These are phyloP conservation scores for Solanum corneliomulleri DNA, from an alignment of 257 asterid genomes.

Conservation along the genomic window DNA sequence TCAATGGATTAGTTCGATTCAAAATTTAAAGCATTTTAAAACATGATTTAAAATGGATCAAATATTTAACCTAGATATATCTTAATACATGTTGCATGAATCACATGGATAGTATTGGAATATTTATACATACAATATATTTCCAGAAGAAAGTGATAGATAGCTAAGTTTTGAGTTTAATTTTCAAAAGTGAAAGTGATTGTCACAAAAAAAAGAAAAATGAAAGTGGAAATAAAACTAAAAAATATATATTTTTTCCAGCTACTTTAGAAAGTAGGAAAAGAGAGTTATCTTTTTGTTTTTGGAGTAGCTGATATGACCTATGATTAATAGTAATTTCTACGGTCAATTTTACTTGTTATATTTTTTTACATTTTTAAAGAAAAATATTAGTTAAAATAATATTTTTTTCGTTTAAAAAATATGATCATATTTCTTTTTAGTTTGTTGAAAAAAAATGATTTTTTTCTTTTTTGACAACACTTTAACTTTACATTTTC, in stretches of 20 bases:
- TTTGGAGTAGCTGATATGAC: not conserved
- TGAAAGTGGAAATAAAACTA: not conserved
- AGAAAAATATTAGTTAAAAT: not conserved
- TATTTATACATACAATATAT: not conserved
- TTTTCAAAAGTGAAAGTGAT: not conserved
- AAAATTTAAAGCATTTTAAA: too few relatives aligned
- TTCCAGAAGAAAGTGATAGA: not conserved
- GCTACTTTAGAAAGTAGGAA: slow-evolving; percentile 1
- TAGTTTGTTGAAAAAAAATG: too few relatives aligned
- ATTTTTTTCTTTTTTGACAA: too few relatives aligned
- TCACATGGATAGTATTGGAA: not conserved
- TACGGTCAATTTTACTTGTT: not conserved
- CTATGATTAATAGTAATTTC: not conserved
- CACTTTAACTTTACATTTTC: too few relatives aligned
- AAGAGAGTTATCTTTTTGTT: slow-evolving; percentile 5
- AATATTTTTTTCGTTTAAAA: too few relatives aligned
- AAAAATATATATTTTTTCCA: not conserved
- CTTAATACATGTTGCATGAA: not conserved
- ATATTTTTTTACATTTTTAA: not conserved
- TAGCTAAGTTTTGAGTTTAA: not conserved
- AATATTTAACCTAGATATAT: not conserved
- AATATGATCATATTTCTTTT: accelerated
- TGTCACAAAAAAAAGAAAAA: not conserved
- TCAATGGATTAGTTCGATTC: not conserved
- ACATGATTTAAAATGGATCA: not conserved